phyloP scores from a whole-genome alignment of 768 basidiomycete genomes.

The Boletellus sp. region DNA sequence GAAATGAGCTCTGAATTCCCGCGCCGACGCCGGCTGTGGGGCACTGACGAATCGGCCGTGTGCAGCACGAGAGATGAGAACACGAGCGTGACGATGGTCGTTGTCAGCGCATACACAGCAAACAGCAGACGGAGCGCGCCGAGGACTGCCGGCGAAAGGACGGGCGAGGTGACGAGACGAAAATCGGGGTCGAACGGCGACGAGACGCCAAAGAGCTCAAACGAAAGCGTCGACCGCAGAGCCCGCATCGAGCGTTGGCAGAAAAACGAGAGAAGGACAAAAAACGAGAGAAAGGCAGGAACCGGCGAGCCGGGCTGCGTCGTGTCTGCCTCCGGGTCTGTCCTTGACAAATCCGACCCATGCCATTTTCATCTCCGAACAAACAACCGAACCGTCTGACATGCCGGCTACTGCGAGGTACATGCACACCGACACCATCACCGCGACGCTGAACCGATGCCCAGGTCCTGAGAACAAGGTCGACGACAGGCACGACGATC shows the following conservation, averaged over 20 bases:
- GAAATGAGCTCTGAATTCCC: not conserved
- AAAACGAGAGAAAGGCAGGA: too few relatives aligned
- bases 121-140: slow-evolving; percentile 44
- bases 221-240: slow-evolving; percentile 1
- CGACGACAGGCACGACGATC: not conserved
- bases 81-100: slow-evolving; percentile 34
- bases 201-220: slow-evolving; percentile 32
- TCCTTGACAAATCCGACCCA: not conserved
- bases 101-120: slow-evolving; percentile 47
- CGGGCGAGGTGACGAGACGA: slow-evolving; percentile 38
- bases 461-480: not conserved
- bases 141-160: slow-evolving; percentile 43
- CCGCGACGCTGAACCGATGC: not conserved
- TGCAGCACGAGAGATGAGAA: slow-evolving; percentile 30
- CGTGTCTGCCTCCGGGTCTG: not conserved
- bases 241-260: not conserved
- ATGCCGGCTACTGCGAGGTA: not conserved
- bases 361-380: too few relatives aligned
- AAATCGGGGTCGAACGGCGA: slow-evolving; percentile 39
- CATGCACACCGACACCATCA: not conserved
- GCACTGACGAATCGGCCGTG: slow-evolving; percentile 29
- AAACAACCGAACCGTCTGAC: too few relatives aligned
- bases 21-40: slow-evolving; percentile 11
- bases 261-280: too few relatives aligned
- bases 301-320: too few relatives aligned